Conservation (phyloP, 495 filamentous ascomycete species). For the Tetracladium marchalianum region DNA sequence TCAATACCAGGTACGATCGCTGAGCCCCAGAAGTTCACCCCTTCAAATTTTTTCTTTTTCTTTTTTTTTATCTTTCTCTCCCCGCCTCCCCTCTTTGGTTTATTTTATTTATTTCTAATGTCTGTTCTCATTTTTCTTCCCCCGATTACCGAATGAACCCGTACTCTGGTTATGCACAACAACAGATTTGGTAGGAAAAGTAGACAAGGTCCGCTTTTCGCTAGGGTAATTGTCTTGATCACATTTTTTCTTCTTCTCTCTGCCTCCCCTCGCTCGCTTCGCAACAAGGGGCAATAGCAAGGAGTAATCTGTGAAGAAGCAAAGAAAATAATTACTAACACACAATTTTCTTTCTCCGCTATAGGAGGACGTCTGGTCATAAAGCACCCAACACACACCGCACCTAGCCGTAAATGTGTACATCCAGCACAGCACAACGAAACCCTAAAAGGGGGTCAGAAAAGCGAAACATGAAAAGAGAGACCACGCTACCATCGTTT, state of each 20-base stretch:
- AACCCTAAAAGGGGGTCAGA: too few species aligned
- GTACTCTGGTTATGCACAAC: too few species aligned
- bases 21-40: background rate
- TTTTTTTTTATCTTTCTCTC: background rate
- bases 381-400: constrained; percentile 20
- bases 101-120: background rate
- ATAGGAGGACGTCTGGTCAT: constrained; percentile 87
- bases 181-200: too few species aligned
- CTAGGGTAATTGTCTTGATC: too few species aligned
- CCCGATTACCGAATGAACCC: too few species aligned
- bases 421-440: background rate
- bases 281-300: too few species aligned
- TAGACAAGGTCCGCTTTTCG: too few species aligned
- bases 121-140: background rate
- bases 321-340: constrained; percentile 22
- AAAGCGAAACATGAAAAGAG: background rate
- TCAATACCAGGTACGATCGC: constrained; percentile 71
- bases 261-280: background rate
- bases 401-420: too few species aligned
- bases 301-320: background rate
- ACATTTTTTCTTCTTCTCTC: background rate
- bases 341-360: background rate
- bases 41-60: background rate
- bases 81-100: too few species aligned
- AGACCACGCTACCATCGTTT: background rate